Evolutionary conservation across 768 basidiomycete genomes (phyloP).

Genomic region (Amanita molliuscula): DNA sequence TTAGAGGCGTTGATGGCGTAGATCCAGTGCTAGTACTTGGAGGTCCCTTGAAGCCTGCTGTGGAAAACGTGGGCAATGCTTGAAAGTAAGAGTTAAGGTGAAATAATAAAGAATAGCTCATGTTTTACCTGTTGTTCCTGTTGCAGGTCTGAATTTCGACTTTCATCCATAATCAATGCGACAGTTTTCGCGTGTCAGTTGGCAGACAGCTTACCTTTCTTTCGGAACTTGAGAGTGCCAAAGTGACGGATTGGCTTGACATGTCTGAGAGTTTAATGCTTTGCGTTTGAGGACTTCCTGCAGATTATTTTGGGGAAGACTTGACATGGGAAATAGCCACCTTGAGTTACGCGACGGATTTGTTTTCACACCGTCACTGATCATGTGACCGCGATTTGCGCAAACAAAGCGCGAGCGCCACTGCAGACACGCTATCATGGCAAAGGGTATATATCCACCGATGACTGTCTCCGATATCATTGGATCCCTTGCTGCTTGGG

Average conservation of each 20-base stretch:
- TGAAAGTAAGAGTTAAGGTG: not conserved
- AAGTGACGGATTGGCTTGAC: not conserved
- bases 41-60: not conserved
- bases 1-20: slow-evolving; percentile 1
- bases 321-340: slow-evolving; percentile 9
- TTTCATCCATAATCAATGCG: slow-evolving; percentile 8
- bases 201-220: not conserved
- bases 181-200: not conserved
- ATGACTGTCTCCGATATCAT: slow-evolving; percentile 60
- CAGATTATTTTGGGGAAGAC: slow-evolving; percentile 26
- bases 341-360: not conserved
- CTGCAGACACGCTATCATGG: slow-evolving; percentile 18
- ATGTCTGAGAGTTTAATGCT: slow-evolving; percentile 1
- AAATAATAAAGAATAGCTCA: not conserved
- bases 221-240: not conserved
- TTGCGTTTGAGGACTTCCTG: slow-evolving; percentile 25
- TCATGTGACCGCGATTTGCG: not conserved
- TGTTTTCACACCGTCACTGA: not conserved
- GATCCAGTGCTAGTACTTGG: not conserved
- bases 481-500: slow-evolving; percentile 56
- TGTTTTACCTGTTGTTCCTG: slow-evolving; percentile 3
- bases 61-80: not conserved
- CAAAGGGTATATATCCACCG: slow-evolving; percentile 47
- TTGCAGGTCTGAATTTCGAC: slow-evolving; percentile 39
- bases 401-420: too few relatives aligned